Conservation (phyloP, 1,284 basidiomycete genomes). For the Serendipita sp. region DNA sequence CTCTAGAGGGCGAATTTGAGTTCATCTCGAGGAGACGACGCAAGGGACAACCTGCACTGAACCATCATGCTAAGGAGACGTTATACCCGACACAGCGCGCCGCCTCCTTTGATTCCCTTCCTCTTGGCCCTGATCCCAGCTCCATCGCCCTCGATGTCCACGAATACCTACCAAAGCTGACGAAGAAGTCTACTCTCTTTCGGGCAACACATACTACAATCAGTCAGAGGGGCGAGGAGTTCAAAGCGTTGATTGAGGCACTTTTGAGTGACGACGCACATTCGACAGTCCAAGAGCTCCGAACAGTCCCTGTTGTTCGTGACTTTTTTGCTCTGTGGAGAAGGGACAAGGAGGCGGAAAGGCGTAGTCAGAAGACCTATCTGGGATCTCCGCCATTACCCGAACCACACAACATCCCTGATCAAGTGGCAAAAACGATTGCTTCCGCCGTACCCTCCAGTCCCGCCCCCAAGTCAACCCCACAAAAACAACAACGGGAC, state of each 20-base stretch:
- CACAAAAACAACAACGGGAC: not conserved
- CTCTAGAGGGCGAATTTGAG: slow-evolving; percentile 47
- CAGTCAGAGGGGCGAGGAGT: slow-evolving; percentile 44
- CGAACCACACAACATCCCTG: not conserved
- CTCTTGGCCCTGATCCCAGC: slow-evolving; percentile 49
- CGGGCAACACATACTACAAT: slow-evolving; percentile 51
- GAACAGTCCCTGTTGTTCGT: slow-evolving; percentile 39
- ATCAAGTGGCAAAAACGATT: not conserved
- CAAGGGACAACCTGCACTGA: slow-evolving; percentile 4
- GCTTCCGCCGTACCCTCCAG: not conserved
- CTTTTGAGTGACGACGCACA: slow-evolving; percentile 45
- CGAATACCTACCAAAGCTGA: slow-evolving; percentile 44
- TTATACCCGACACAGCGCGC: slow-evolving; percentile 40
- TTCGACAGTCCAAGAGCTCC: slow-evolving; percentile 46
- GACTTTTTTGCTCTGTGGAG: slow-evolving; percentile 70
- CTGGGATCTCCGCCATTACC: not conserved
- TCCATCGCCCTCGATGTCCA: slow-evolving; percentile 54
- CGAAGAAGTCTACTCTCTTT: slow-evolving; percentile 58
- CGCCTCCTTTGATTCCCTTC: slow-evolving; percentile 58
- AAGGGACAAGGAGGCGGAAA: slow-evolving; percentile 38
- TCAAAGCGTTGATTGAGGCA: slow-evolving; percentile 40
- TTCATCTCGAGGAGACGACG: slow-evolving; percentile 35
- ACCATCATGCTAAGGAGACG: slow-evolving; percentile 1
- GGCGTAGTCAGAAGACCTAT: not conserved
- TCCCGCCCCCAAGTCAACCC: not conserved